phyloP scores from a whole-genome alignment of 1,139 yeast genomes.

The Candida sojae region DNA sequence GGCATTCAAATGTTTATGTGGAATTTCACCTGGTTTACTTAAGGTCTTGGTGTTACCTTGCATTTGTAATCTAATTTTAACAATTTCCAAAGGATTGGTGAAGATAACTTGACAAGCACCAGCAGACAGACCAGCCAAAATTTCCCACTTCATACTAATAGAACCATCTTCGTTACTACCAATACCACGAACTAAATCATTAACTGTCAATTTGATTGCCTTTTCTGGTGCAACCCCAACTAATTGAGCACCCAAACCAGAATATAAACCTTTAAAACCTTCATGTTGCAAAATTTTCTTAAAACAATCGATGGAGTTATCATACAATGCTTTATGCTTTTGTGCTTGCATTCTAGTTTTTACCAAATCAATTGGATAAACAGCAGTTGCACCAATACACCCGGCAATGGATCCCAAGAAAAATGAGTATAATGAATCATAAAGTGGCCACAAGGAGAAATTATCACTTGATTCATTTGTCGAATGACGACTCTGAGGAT shows the following conservation, averaged over 20 bases:
- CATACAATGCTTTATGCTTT: constrained; percentile 69
- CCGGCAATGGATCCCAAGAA: constrained; percentile 94
- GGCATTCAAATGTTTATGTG: constrained; percentile 57
- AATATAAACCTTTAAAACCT: constrained; percentile 86
- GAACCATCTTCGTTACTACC: constrained; percentile 58
- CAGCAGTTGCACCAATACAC: constrained; percentile 97
- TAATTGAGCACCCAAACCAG: constrained; percentile 92
- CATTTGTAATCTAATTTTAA: constrained; percentile 91
- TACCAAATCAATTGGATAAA: constrained; percentile 93
- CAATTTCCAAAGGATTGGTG: constrained; percentile 95
- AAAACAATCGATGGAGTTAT: constrained; percentile 85
- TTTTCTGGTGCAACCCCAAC: constrained; percentile 98
- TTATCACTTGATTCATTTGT: constrained; percentile 35
- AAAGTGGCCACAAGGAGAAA: constrained; percentile 56
- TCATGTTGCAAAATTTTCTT: constrained; percentile 73
- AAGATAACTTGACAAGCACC: constrained; percentile 97
- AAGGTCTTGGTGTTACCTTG: constrained; percentile 68
- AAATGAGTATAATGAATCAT: constrained; percentile 87
- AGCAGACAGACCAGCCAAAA: constrained; percentile 88
- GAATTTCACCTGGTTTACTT: constrained; percentile 45
- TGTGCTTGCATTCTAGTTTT: constrained; percentile 99
- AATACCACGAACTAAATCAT: constrained; percentile 79
- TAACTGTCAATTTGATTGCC: constrained; percentile 93
- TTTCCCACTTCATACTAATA: constrained; percentile 71
- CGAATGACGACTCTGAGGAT: constrained; percentile 39